Conservation (phyloP, 208 protist genomes). For the Leishmania tarentolae region DNA sequence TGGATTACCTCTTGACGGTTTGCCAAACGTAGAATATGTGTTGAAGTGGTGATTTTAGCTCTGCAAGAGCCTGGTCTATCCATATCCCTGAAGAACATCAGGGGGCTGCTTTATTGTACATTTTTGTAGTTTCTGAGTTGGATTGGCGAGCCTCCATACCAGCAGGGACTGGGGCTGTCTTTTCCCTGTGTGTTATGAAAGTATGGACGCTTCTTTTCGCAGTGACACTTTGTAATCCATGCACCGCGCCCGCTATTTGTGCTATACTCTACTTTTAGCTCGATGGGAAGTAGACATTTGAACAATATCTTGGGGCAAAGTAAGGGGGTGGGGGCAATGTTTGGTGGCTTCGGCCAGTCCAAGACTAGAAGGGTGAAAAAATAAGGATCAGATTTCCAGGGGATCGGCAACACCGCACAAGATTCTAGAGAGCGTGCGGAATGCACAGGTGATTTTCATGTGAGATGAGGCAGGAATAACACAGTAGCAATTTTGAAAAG, state of each 20-base stretch:
- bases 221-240: neutral
- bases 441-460: constrained; percentile 12
- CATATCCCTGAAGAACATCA: too few species aligned
- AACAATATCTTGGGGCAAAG: neutral
- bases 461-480: constrained; percentile 32
- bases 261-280: neutral
- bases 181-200: neutral
- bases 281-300: neutral
- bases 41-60: too few species aligned
- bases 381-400: constrained; percentile 33
- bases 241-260: neutral
- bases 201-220: neutral
- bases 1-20: neutral
- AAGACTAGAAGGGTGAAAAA: constrained; percentile 26
- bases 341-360: constrained; percentile 25
- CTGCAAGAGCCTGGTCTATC: too few species aligned
- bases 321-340: constrained; percentile 13
- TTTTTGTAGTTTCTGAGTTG: too few species aligned
- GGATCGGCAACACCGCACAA: constrained; percentile 35
- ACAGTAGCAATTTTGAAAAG: constrained; percentile 29
- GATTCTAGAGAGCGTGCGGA: constrained; percentile 23
- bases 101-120: too few species aligned
- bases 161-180: neutral
- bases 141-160: neutral
- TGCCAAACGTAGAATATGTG: too few species aligned